A percentile compares a stretch with the other conserved stretches of the same genome.
Evolutionary conservation across 352 stramenopile species (phyloP).

Genomic region (Phytopythium helicoides): DNA sequence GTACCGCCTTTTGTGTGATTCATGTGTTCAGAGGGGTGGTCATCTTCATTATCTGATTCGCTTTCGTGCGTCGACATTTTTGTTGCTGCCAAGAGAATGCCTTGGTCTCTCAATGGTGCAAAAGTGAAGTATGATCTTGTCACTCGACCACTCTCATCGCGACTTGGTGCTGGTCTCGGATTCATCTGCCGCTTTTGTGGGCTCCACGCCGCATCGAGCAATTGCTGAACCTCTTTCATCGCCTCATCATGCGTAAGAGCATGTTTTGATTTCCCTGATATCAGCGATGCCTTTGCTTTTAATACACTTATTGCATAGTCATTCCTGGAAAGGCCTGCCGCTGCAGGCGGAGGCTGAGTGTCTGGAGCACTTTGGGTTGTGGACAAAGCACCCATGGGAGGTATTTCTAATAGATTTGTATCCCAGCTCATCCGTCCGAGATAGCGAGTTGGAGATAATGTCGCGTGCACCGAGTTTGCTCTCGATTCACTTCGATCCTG

Average conservation of each 20-base stretch:
- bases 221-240: slow-evolving; percentile 45
- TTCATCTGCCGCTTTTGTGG: too few relatives aligned
- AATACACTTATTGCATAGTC: too few relatives aligned
- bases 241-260: slow-evolving; percentile 39
- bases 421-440: slow-evolving; percentile 61
- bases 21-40: background rate
- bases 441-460: slow-evolving; percentile 26
- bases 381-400: too few relatives aligned
- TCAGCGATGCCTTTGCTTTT: too few relatives aligned
- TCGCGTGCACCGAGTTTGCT: too few relatives aligned
- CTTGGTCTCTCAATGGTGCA: slow-evolving; percentile 31
- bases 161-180: too few relatives aligned
- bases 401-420: slow-evolving; percentile 40
- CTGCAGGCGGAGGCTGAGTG: too few relatives aligned
- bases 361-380: too few relatives aligned
- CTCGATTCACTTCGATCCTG: too few relatives aligned
- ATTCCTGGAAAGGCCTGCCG: too few relatives aligned
- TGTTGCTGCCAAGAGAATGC: slow-evolving; percentile 28
- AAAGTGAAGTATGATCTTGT: slow-evolving; percentile 26
- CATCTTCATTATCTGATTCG: slow-evolving; percentile 16
- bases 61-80: slow-evolving; percentile 10
- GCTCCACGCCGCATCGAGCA: slow-evolving; percentile 45
- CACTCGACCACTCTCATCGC: background rate
- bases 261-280: too few relatives aligned
- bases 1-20: too few relatives aligned